Evolutionary conservation across 2,329 filamentous ascomycete species (phyloP), one percentile per base, ranked within the genome.

Genomic region (Alternaria rosae): DNA sequence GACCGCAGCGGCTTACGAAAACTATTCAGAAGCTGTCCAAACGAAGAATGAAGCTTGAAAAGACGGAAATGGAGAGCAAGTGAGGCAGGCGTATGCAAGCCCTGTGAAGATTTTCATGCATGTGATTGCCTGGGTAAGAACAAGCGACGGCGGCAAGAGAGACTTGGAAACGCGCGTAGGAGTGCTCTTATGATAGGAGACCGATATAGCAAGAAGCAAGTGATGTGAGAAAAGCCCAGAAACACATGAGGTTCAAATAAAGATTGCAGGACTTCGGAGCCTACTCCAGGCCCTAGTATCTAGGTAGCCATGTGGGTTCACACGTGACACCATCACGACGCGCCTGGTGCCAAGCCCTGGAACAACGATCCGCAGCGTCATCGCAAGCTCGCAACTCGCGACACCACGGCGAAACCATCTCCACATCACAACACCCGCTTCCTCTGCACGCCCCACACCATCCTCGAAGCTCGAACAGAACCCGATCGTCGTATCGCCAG

Each of bases 361-460:
- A 28, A 15, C 4, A 38, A 5, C 54, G 23, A 38, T 38, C 35
- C 35, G 35, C 1, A 38, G 57, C 63, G 63, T 65, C 63, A 65
- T 63, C 20, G 54, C 43, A 64, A 44, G 43, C 54, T 25, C 44
- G 32, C 43, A 59, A 48, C 54, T 64, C 59, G 52, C 51, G 41
- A 54, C 44, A 48, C 45, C 53, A 65, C 62, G 42, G 38, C 51
- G 17, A 62, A 50, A 54, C 42, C 58, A 62, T 53, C 54, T 32
- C 48, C 38, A 30, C 56, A 55, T 52, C 57, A 26, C 45, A 38
- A 41, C 47, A 44, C n/a, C 54, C 38, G 3, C 21, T 15, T 28
- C 50, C 21, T 21, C 48, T 15, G 32, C 42, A 17, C 41, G 12
- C 17, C 6, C 17, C 10, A 1, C 6, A 5, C 41, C 2, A 13